A percentile compares a stretch with the other conserved stretches of the same genome.
These are phyloP conservation scores for Saturnispora silvae DNA, from an alignment of 805 yeast species.

Conservation along the genomic window DNA sequence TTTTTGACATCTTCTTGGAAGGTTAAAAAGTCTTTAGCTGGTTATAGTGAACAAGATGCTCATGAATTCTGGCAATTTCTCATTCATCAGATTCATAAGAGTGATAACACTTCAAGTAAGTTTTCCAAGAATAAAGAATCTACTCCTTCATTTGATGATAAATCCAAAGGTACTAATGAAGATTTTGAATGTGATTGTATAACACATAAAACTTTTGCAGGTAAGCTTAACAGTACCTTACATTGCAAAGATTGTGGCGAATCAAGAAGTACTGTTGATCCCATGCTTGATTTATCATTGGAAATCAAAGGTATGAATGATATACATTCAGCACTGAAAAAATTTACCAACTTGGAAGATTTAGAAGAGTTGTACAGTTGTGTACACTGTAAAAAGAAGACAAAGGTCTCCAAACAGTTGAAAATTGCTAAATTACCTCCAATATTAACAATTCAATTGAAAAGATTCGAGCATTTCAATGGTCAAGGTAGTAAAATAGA, in stretches of 20 bases:
- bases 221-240: constrained; percentile 71
- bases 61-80: constrained; percentile 96
- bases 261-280: constrained; percentile 67
- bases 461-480: constrained; percentile 57
- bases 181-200: constrained; percentile 60
- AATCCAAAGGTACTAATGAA: constrained; percentile 3
- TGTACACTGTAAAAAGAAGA: constrained; percentile 46
- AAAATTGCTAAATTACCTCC: constrained; percentile 62
- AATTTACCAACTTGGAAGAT: constrained; percentile 69
- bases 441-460: constrained; percentile 74
- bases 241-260: constrained; percentile 60
- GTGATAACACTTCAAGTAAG: constrained; percentile 23
- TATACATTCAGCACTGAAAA: constrained; percentile 56
- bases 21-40: constrained; percentile 75
- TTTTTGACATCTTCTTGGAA: constrained; percentile 82
- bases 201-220: constrained; percentile 74
- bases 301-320: constrained; percentile 40
- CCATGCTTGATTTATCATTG: constrained; percentile 79
- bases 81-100: constrained; percentile 69
- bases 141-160: constrained; percentile 14
- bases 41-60: constrained; percentile 96
- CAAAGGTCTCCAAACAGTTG: constrained; percentile 65
- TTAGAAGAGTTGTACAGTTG: constrained; percentile 71
- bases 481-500: constrained; percentile 60
- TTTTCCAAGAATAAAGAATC: constrained; percentile 15